Base-by-base conservation (phyloP, 305 asterid genomes). In the Fraxinus baroniana region DNA sequence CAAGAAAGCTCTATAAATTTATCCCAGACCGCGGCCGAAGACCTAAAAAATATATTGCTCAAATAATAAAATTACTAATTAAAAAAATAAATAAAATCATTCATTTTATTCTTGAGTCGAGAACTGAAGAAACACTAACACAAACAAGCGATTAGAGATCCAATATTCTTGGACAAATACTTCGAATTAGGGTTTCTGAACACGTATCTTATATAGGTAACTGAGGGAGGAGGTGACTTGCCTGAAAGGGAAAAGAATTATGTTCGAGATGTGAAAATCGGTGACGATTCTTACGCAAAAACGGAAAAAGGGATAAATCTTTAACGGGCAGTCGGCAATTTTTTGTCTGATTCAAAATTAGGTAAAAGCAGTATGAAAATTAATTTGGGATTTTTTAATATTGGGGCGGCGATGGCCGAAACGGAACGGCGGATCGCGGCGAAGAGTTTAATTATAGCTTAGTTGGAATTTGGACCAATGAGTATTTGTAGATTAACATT, bases 241-340 rank as follows among this genome's bases (percentile, higher is more conserved):
- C 84, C 87, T 86, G 84, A 72, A 71, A 70, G 66, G 52, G 78
- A 84, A 44, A 86, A 5, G 60, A 20, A 24, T 22, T 82, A 9
- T 26, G 5, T 20, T n/a, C 74, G 80, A 41, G 73, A 52, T 9
- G 60, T 2, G 13, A 30, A 12, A 71, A 37, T 35, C 62, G 3
- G 35, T 55, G 32, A 39, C 12, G 68, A 73, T 17, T 35, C 24
- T 28, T 35, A 20, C 30, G 41, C 83, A 8, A 44, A 37, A 76
- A 26, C 1, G 17, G 66, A 41, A 9, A 26, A 62, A 6, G 2
- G 28, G 52, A 28, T 39, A 13, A 44, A 4, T 75, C 72, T 77
- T 72, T 28, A 64, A 68, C 26, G 66, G 66, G 66, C 13, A 46
- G 83, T 74, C 55, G 20, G 12, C 9, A 32, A 28, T 46, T 83